phyloP scores from a whole-genome alignment of 768 basidiomycete species.

The Gloeopeniophorella convolvens region DNA sequence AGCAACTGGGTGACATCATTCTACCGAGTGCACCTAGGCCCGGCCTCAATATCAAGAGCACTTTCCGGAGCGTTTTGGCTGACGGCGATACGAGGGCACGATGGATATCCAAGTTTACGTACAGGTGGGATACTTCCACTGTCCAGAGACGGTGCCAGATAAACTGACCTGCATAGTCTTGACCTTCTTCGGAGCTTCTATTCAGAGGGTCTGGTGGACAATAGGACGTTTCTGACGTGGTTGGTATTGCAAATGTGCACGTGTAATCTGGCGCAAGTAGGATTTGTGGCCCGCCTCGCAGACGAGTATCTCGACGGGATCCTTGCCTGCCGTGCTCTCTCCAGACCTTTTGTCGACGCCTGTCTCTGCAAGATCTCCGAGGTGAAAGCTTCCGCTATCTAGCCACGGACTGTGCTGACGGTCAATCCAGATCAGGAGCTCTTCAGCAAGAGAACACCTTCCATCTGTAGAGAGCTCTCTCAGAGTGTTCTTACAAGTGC shows the following conservation, averaged over 20 bases:
- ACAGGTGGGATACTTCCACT: conserved; percentile 46
- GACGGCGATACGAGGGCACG: conserved; percentile 63
- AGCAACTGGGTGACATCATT: conserved; percentile 71
- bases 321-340: conserved; percentile 56
- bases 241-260: conserved; percentile 68
- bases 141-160: background rate
- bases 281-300: conserved; percentile 65
- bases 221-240: conserved; percentile 71
- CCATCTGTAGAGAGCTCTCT: conserved; percentile 46
- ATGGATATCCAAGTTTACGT: conserved; percentile 76
- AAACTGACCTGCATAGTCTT: conserved; percentile 38
- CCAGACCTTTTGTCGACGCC: conserved; percentile 65
- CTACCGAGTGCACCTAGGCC: conserved; percentile 73
- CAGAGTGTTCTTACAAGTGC: conserved; percentile 55
- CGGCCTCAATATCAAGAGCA: conserved; percentile 75
- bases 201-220: conserved; percentile 74
- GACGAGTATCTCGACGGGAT: conserved; percentile 78
- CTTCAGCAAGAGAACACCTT: conserved; percentile 51
- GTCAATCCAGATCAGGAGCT: conserved; percentile 44
- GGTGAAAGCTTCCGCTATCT: conserved; percentile 30
- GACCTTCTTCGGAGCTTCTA: conserved; percentile 71
- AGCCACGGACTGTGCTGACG: background rate
- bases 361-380: conserved; percentile 62
- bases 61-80: conserved; percentile 74
- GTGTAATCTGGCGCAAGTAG: conserved; percentile 77